Evolutionary conservation across 1,284 basidiomycete genomes (phyloP), one percentile per base, ranked within the genome.

Genomic region (Prillingera fragicola): DNA sequence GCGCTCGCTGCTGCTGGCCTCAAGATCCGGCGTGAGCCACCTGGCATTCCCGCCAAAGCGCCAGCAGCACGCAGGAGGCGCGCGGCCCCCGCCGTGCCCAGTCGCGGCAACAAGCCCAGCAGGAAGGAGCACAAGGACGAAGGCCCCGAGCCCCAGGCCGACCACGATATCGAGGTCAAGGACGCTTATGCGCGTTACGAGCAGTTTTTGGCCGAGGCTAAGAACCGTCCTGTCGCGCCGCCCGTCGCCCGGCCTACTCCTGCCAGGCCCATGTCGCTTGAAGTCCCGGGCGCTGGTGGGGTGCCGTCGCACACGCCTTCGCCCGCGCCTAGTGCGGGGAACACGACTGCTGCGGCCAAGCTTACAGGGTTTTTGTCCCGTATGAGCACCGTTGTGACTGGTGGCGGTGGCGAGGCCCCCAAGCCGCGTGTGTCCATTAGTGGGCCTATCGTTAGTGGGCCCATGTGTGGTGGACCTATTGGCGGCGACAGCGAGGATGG

Each of bases 181-280:
- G 91, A 96, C 67, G 91, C 91, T 0, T 96, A 85, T 65, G 87
- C 89, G 48, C 78, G 87, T 15, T 95, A 91, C 63, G 85, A 90
- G 70, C 76, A 80, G 33, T 88, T 84, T 64, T 52, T 67, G 67
- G 80, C 80, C 55, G 77, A 81, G 55, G 18, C 45, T n/a, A 50
- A 44, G 39, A 21, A 31, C 15, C 31, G 17, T 18, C 27, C 38
- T 1, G 24, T 18, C 22, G 25, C 31, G 28, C 24, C 15, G 17
- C 26, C 23, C 24, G 17, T 32, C 37, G 12, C 43, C 7, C 18
- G 17, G 32, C 17, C 32, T 12, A 33, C 32, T 5, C 18, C 5
- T 15, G 7, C 28, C 28, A 6, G 28, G 28, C 6, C 28, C 28
- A 14, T 29, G 13, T 12, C 28, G 13, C 13, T 29, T 15, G 12